These are phyloP conservation scores for Aspergillus luchuensis DNA, from an alignment of 2,329 filamentous ascomycete genomes.

Conservation along the genomic window DNA sequence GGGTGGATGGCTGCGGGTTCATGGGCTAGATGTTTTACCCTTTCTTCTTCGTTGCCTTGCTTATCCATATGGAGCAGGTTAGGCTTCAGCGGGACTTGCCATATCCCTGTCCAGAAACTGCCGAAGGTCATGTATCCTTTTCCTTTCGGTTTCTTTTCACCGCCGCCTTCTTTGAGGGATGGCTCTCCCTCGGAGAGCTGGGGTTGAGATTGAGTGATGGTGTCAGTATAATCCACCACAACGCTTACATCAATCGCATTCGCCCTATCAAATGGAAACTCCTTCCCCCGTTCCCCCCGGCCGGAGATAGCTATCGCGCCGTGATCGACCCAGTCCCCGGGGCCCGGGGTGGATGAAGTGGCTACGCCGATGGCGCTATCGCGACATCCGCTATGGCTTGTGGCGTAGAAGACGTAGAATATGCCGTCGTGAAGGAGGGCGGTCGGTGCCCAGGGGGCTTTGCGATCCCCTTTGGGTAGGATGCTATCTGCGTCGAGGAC, in stretches of 20 bases:
- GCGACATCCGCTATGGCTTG: slow-evolving; percentile 63
- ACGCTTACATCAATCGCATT: slow-evolving; percentile 65
- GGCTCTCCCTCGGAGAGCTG: background rate
- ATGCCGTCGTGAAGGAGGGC: slow-evolving; percentile 57
- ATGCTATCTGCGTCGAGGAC: slow-evolving; percentile 34
- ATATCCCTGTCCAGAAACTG: slow-evolving; percentile 69
- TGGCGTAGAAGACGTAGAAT: slow-evolving; percentile 68
- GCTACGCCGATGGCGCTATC: slow-evolving; percentile 64
- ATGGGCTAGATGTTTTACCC: slow-evolving; percentile 32
- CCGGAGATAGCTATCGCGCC: slow-evolving; percentile 39
- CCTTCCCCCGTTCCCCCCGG: slow-evolving; percentile 29
- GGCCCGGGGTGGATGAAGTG: slow-evolving; percentile 45
- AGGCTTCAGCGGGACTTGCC: slow-evolving; percentile 56
- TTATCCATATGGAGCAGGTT: slow-evolving; percentile 20
- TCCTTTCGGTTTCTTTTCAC: background rate
- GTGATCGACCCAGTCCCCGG: slow-evolving; percentile 40
- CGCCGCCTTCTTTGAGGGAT: background rate
- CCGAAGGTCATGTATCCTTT: slow-evolving; percentile 62
- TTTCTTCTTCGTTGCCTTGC: slow-evolving; percentile 18
- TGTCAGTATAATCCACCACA: slow-evolving; percentile 35
- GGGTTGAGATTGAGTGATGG: background rate
- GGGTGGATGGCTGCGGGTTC: slow-evolving; percentile 26
- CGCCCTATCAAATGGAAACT: slow-evolving; percentile 46
- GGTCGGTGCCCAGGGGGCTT: slow-evolving; percentile 59
- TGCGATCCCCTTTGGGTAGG: slow-evolving; percentile 37